Evolutionary conservation across 495 filamentous ascomycete genomes (phyloP).

Genomic region (Aspergillus homomorphus): DNA sequence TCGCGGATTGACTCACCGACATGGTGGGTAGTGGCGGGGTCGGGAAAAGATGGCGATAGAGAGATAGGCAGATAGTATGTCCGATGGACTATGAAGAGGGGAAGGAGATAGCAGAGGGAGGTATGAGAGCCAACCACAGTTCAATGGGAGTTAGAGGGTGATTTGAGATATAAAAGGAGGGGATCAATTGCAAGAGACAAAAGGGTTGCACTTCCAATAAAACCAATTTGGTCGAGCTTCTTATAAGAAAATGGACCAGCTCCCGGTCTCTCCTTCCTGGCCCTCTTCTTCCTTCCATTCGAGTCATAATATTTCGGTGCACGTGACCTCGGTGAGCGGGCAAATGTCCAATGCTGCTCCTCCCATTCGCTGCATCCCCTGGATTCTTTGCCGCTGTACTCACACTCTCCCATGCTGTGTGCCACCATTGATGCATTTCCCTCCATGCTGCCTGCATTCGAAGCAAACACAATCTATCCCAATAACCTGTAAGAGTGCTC

Average conservation of each 20-base stretch:
- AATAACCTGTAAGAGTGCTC: too few species aligned
- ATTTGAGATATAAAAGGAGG: not conserved
- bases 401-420: not conserved
- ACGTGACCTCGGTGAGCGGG: constrained; percentile 21
- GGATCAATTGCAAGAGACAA: not conserved
- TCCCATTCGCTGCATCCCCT: constrained; percentile 8
- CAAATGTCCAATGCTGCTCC: not conserved
- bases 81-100: not conserved
- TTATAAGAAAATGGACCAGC: not conserved
- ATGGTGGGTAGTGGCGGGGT: constrained; percentile 26
- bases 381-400: constrained; percentile 4
- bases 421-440: not conserved
- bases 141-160: not conserved
- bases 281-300: constrained; percentile 16
- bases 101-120: not conserved
- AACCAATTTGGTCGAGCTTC: too few species aligned
- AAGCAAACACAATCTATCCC: not conserved
- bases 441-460: not conserved
- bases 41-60: not conserved
- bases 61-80: constrained; percentile 12
- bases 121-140: constrained; percentile 21
- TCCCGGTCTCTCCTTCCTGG: too few species aligned
- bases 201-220: not conserved
- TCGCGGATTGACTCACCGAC: constrained; percentile 39
- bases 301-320: constrained; percentile 21